phyloP scores from a whole-genome alignment of 2,329 filamentous ascomycete species.

The Colletotrichum theobromicola region DNA sequence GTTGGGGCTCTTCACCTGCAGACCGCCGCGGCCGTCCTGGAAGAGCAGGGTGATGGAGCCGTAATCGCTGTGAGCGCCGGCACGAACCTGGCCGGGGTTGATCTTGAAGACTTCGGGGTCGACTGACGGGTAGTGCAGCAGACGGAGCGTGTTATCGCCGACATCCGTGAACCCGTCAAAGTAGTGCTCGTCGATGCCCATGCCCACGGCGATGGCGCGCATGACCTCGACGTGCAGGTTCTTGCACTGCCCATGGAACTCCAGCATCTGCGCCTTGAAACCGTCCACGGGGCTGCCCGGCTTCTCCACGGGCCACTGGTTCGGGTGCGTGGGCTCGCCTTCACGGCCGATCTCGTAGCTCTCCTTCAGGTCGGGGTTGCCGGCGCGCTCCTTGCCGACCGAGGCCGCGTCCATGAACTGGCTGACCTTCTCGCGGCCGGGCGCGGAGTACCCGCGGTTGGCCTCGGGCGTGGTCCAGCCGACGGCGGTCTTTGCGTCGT shows the following conservation, averaged over 20 bases:
- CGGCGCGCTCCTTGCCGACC: constrained; percentile 62
- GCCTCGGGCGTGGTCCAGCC: constrained; percentile 75
- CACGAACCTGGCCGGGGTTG: constrained; percentile 73
- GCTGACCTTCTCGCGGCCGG: constrained; percentile 74
- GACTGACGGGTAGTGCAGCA: constrained; percentile 80
- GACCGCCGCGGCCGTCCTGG: constrained; percentile 61
- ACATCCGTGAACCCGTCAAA: constrained; percentile 78
- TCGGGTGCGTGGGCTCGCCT: constrained; percentile 65
- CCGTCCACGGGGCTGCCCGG: constrained; percentile 52
- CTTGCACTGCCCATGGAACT: constrained; percentile 79
- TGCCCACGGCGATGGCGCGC: constrained; percentile 82
- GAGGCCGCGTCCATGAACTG: constrained; percentile 57
- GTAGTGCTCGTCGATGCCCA: constrained; percentile 73
- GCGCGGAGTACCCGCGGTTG: constrained; percentile 76
- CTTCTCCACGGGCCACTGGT: constrained; percentile 73
- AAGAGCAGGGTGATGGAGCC: constrained; percentile 67
- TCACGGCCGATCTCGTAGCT: constrained; percentile 70
- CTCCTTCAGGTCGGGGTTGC: constrained; percentile 70
- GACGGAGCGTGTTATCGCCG: constrained; percentile 73
- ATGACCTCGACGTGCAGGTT: constrained; percentile 78
- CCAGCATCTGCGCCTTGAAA: constrained; percentile 76
- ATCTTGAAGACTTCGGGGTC: constrained; percentile 67
- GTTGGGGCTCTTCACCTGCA: constrained; percentile 71
- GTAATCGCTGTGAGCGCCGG: constrained; percentile 78
- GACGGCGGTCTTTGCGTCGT: constrained; percentile 67